These are phyloP conservation scores for Zangia roseola DNA, from an alignment of 768 basidiomycete genomes.

Conservation along the genomic window DNA sequence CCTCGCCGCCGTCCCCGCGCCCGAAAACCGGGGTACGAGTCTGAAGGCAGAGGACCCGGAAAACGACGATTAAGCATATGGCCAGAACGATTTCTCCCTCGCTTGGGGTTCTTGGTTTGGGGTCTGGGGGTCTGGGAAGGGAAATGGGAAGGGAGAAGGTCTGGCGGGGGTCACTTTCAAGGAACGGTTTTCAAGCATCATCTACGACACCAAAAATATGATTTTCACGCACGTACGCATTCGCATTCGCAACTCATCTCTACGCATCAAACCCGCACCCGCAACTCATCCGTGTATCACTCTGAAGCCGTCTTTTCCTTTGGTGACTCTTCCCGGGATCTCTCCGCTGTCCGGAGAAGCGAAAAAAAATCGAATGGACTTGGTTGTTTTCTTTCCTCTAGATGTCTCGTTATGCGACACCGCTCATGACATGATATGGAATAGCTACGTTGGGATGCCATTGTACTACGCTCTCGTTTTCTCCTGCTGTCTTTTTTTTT, in stretches of 20 bases:
- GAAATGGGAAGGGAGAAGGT: slow-evolving; percentile 15
- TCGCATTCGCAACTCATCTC: slow-evolving; percentile 7
- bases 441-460: slow-evolving; percentile 10
- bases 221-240: neutral
- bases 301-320: slow-evolving; percentile 1
- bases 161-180: neutral
- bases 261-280: slow-evolving; percentile 1
- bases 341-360: slow-evolving; percentile 17
- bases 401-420: slow-evolving; percentile 7
- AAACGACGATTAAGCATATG: slow-evolving; percentile 18
- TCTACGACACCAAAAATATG: neutral
- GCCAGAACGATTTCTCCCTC: neutral
- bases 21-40: slow-evolving; percentile 42
- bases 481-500: neutral
- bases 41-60: slow-evolving; percentile 29
- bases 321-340: neutral
- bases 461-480: slow-evolving; percentile 5
- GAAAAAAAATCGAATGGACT: neutral
- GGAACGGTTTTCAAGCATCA: slow-evolving; percentile 6
- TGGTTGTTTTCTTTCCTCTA: neutral
- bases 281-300: slow-evolving; percentile 2
- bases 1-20: slow-evolving; percentile 51
- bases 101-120: slow-evolving; percentile 6
- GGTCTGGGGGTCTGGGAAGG: neutral
- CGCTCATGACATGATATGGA: slow-evolving; percentile 16